Base-by-base conservation (phyloP, 2,329 filamentous ascomycete species). In the Penicillium sp. region DNA sequence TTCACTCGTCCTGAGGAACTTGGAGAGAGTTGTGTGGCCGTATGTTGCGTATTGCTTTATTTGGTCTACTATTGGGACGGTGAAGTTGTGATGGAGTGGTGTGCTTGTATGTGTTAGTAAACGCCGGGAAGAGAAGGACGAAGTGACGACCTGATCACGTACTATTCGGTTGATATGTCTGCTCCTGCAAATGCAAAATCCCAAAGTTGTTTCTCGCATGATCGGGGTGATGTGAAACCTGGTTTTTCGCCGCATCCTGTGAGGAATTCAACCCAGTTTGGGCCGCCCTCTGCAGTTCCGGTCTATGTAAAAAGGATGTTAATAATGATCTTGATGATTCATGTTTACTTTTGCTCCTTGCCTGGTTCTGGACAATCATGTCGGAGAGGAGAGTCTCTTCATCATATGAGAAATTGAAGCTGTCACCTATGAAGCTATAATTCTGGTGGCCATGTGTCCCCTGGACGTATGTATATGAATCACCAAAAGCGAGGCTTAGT, bases 121-220 rank as follows among this genome's bases (percentile, higher is more conserved):
- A 31, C 5, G 1, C 11, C 7, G 13, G 3, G 14, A 33, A n/a
- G 6, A 26, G 27, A 24, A 16, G n/a, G 7, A 8, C 16, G 8
- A 16, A 19, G 0, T 19, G 0, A 39, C 4, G n/a, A 19, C 19
- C n/a, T 22, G 19, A 13, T 22, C 19, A 55, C 70, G 58, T 57
- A 77, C 74, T 73, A 76, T 55, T 74, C 68, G 9, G 71, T 71
- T 7, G 78, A 78, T 19, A 83, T 76, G 54, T 84, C 80, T 0
- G 80, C 75, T 3, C 82, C 82, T 1, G 79, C 82, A 58, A 83
- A 84, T 0, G 82, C 82, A 62, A 84, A 84, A 55, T 84, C 78
- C 82, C 82, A 85, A 0, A 85, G 72, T 52, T 84, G 79, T 11
- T 70, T 73, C 10, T 73, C 59, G 63, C 82, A 84, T 21, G 70